Base-by-base conservation (phyloP, 805 yeast species). In the Yarrowia alimentaria region DNA sequence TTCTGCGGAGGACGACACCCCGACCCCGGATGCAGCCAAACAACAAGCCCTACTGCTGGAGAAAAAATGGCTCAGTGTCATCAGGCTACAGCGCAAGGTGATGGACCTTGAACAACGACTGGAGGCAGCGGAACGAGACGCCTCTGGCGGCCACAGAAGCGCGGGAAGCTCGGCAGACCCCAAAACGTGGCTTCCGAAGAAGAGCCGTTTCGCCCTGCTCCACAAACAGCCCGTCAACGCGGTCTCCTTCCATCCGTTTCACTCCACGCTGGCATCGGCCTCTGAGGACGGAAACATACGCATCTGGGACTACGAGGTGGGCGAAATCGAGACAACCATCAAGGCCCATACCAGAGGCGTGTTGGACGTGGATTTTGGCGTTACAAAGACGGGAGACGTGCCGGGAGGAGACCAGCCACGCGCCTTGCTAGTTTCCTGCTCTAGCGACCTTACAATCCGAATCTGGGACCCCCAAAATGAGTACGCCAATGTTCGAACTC, bases 1-100 rank as follows among this genome's bases (percentile, higher is more conserved):
- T 10, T 3, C 37, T n/a, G n/a, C n/a, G n/a, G n/a, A n/a, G 24
- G 21, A 45, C 58, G 37, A 33, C 48, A 29, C 8, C 14, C 51
- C 13, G 13, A 50, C 38, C 31, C 21, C 35, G 12, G 53, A 50
- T 37, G 52, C 55, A 26, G 14, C 62, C 53, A 30, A 68, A 63
- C 20, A 62, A 58, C 48, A 58, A 22, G 54, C 60, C 12, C 50
- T 61, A 9, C 60, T 72, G 9, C 68, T 87, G 30, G 87, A 83
- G 58, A 83, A 82, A 66, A 90, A 89, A 68, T 90, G 97, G 97
- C 74, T 83, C 0, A 81, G 95, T 0, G 91, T 90, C 4, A 73
- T 87, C 24, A 70, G 95, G 37, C 70, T 91, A 22, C 96, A 91
- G 66, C 77, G 80, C 55, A 76, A 78, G 59, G 81, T 71, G 33